Evolutionary conservation across 1,139 yeast species (phyloP).

Genomic region (Sugiyamaella castrensis): DNA sequence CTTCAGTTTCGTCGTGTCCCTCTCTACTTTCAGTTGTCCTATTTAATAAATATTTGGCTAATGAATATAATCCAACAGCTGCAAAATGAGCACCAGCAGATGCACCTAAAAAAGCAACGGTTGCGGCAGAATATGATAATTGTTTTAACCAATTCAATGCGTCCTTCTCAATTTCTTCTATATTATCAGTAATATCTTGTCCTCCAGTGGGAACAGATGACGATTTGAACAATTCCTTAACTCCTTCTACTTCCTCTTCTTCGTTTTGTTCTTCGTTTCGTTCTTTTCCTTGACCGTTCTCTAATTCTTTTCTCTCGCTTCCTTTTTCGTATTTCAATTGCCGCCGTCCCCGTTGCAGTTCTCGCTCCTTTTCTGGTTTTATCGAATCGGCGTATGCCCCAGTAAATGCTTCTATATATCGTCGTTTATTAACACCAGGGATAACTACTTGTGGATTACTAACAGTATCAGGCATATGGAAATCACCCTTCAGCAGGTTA

Average conservation of each 20-base stretch:
- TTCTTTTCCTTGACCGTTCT: too few relatives aligned
- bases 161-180: too few relatives aligned
- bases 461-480: neutral
- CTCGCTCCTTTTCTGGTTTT: too few relatives aligned
- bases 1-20: neutral
- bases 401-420: conserved; percentile 10
- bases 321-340: too few relatives aligned
- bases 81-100: conserved; percentile 2
- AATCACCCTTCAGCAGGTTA: too few relatives aligned
- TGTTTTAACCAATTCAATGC: conserved; percentile 5
- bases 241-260: too few relatives aligned
- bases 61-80: neutral
- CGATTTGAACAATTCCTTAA: too few relatives aligned
- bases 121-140: neutral
- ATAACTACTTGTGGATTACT: conserved; percentile 2
- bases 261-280: too few relatives aligned
- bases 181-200: too few relatives aligned
- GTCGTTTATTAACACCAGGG: conserved; percentile 6
- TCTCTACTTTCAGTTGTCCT: conserved; percentile 1
- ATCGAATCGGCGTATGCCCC: conserved; percentile 1
- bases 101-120: conserved; percentile 2
- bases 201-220: too few relatives aligned
- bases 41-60: conserved; percentile 1
- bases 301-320: too few relatives aligned
- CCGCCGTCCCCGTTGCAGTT: too few relatives aligned